Base-by-base conservation (phyloP, 2,329 filamentous ascomycete species). In the Arthroderma sp. region DNA sequence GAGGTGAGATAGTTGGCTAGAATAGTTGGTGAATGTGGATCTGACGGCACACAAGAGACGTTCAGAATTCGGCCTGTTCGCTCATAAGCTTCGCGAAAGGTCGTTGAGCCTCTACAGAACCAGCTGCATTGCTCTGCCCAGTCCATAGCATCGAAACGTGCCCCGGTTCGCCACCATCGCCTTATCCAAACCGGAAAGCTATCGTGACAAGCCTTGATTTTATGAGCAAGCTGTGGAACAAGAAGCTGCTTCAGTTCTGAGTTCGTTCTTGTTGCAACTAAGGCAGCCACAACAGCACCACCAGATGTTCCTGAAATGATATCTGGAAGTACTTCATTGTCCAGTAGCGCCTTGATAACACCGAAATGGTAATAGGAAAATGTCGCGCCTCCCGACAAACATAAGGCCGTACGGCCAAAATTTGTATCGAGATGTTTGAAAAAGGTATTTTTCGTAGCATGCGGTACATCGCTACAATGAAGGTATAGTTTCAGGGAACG, bases 321-420 rank as follows among this genome's bases (percentile, higher is more conserved):
- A 50, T 93, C 83, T 0, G 91, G 91, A 1, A 98, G 68, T 1
- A 94, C 71, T 47, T 83, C 77, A 8, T 86, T 84, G 55, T 96
- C 91, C 4, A 96, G 70, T 4, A 96, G 72, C 6, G 88, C 89
- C 61, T 86, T 89, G 41, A 91, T 77, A 6, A 98, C 85, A 7
- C 91, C 91, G 51, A 95, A 86, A 61, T 98, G 91, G 61, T 96
- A 96, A 61, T 94, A 96, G 4, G 91, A 87, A 64, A 98, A 95
- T 0, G 84, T 85, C 3, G 89, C 91, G 0, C 91, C 91, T 2
- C 91, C 91, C 4, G 87, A 95, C 1, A 98, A 70, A 58, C 89
- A 98, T 3, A 98, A 71, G 0, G 91, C 91, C 5, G 89, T 94
- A 29, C 89, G 81, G 29, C 91, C 91, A 55, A 83, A 94, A 60